Percentiles rank a stretch among this genome's conserved stretches.
Conservation (phyloP, 441 rosid genomes). For the Hura crepitans region DNA sequence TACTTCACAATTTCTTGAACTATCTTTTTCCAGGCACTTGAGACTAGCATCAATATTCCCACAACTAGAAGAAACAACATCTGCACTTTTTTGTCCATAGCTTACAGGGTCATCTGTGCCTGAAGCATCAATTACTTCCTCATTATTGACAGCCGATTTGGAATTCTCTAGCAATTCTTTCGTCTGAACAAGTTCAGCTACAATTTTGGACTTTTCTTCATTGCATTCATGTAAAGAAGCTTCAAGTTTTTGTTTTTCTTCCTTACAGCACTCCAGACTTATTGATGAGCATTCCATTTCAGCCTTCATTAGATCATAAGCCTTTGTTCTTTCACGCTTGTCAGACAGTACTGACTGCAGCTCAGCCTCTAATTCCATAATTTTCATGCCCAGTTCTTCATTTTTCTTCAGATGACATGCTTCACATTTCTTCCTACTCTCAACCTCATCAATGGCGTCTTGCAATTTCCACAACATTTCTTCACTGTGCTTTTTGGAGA, state of each 20-base stretch:
- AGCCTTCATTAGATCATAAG: conserved; percentile 84
- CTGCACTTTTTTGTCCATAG: conserved; percentile 21
- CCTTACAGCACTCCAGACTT: conserved; percentile 97
- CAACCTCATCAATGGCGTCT: conserved; percentile 84
- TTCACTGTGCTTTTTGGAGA: conserved; percentile 86
- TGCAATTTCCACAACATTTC: conserved; percentile 91
- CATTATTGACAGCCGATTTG: conserved; percentile 24
- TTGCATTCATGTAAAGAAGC: conserved; percentile 54
- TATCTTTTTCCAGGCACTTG: not conserved
- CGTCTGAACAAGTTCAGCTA: conserved; percentile 47
- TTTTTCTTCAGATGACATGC: conserved; percentile 72
- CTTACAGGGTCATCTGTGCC: conserved; percentile 3
- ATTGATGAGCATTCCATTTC: conserved; percentile 90
- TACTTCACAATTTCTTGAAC: conserved; percentile 20
- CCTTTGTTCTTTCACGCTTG: conserved; percentile 70
- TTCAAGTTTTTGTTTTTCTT: conserved; percentile 87
- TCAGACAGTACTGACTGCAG: conserved; percentile 53
- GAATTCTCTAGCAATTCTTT: conserved; percentile 48
- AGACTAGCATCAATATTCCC: conserved; percentile 11
- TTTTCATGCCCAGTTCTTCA: conserved; percentile 69
- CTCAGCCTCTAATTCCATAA: conserved; percentile 71
- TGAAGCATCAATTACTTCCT: conserved; percentile 32
- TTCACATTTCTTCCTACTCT: conserved; percentile 70
- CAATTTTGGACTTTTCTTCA: conserved; percentile 54
- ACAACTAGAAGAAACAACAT: conserved; percentile 22